These are phyloP conservation scores for Colletotrichum tamarilloi DNA, from an alignment of 2,329 filamentous ascomycete species.

Conservation along the genomic window DNA sequence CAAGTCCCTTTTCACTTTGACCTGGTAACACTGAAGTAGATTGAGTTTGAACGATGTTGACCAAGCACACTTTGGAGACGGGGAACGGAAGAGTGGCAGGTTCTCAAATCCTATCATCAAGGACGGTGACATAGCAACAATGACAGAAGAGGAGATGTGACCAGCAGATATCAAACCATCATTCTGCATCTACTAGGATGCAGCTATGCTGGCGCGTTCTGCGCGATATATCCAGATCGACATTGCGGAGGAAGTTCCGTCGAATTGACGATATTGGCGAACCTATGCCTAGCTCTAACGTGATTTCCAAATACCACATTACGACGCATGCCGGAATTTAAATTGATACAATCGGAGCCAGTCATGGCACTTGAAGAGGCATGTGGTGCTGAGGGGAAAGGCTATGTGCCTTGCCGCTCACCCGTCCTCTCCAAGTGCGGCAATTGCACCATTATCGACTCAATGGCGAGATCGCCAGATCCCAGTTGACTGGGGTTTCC, in stretches of 20 bases:
- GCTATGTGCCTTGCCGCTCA: background rate
- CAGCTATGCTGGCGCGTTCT: background rate
- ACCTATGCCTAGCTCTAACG: background rate
- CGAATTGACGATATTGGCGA: background rate
- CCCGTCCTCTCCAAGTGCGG: background rate
- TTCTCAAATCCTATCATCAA: background rate
- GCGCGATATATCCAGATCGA: background rate
- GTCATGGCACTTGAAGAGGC: background rate
- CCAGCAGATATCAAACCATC: background rate
- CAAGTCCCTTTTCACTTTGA: background rate
- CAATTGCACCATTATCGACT: constrained; percentile 20
- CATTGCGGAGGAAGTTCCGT: background rate
- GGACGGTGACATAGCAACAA: background rate
- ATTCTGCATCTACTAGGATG: background rate
- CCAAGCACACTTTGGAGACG: background rate
- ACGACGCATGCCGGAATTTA: background rate
- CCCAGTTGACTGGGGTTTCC: background rate
- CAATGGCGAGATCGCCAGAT: constrained; percentile 12
- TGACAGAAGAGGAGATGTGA: background rate
- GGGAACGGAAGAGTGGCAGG: background rate
- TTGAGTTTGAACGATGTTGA: background rate
- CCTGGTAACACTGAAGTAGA: background rate
- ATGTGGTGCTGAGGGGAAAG: background rate
- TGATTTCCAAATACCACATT: constrained; percentile 18
- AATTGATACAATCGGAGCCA: background rate